Conservation (phyloP, 345 rosid genomes). For the Gossypium mustelinum region DNA sequence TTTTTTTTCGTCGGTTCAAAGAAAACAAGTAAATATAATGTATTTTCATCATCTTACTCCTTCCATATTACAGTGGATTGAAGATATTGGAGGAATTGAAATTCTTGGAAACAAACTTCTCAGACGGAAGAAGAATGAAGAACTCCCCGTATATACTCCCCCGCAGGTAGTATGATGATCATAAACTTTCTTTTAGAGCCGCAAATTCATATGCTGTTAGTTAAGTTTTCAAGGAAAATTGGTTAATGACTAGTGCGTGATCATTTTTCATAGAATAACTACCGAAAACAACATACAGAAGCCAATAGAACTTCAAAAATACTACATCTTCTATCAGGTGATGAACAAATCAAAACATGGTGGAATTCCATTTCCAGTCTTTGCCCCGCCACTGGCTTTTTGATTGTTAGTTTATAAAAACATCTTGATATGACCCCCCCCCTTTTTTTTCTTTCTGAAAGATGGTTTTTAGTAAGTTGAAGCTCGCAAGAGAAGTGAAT, state of each 20-base stretch:
- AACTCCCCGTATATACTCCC: slow-evolving; percentile 67
- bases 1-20: not conserved
- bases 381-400: not conserved
- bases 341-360: not conserved
- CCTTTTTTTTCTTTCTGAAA: no score
- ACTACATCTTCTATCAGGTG: not conserved
- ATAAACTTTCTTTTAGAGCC: not conserved
- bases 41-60: not conserved
- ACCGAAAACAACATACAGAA: not conserved
- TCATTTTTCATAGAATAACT: not conserved
- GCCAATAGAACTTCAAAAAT: not conserved
- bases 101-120: slow-evolving; percentile 65
- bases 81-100: slow-evolving; percentile 78
- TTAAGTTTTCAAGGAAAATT: not conserved
- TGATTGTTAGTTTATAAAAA: not conserved
- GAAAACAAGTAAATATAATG: not conserved
- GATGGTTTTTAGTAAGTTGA: no score
- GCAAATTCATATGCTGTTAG: not conserved
- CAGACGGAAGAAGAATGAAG: slow-evolving; percentile 43
- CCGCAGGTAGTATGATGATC: slow-evolving; percentile 49
- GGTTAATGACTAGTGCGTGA: no score
- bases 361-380: not conserved
- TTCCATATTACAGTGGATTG: slow-evolving; percentile 59
- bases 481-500: no score
- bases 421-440: not conserved